These are phyloP conservation scores for Macrotyloma uniflorum DNA, from an alignment of 306 rosid genomes.

Conservation along the genomic window DNA sequence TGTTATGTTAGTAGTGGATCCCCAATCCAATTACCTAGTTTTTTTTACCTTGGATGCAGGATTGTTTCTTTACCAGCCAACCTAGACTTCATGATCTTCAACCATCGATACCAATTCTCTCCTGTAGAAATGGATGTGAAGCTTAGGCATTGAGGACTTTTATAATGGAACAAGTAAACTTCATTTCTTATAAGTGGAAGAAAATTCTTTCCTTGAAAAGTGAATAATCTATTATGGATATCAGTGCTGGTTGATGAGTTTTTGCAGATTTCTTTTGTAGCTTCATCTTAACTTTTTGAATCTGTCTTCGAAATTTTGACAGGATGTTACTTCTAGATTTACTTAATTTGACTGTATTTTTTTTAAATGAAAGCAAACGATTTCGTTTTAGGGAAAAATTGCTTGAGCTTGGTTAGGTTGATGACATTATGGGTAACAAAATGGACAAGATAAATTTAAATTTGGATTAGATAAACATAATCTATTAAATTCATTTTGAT, in stretches of 20 bases:
- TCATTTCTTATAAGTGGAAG: constrained; percentile 25
- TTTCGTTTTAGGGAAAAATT: background rate
- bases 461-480: no score
- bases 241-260: constrained; percentile 19
- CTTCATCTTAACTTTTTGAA: constrained; percentile 5
- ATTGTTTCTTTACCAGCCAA: constrained; percentile 77
- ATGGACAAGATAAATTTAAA: no score
- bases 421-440: no score
- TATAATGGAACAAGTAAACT: background rate
- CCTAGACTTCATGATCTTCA: constrained; percentile 85
- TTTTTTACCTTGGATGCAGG: constrained; percentile 54
- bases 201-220: background rate
- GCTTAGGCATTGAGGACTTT: constrained; percentile 51
- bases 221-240: constrained; percentile 16
- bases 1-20: background rate
- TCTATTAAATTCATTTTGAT: no score
- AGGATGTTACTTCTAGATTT: background rate
- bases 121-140: constrained; percentile 59
- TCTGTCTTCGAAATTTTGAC: constrained; percentile 31
- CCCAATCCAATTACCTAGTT: constrained; percentile 25
- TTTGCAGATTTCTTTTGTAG: constrained; percentile 30
- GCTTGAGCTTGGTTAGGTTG: background rate
- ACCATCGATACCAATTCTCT: constrained; percentile 76
- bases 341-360: background rate
- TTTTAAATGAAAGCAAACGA: background rate